Evolutionary conservation across 2,329 filamentous ascomycete genomes (phyloP).

Genomic region (Stemphylium lycopersici): DNA sequence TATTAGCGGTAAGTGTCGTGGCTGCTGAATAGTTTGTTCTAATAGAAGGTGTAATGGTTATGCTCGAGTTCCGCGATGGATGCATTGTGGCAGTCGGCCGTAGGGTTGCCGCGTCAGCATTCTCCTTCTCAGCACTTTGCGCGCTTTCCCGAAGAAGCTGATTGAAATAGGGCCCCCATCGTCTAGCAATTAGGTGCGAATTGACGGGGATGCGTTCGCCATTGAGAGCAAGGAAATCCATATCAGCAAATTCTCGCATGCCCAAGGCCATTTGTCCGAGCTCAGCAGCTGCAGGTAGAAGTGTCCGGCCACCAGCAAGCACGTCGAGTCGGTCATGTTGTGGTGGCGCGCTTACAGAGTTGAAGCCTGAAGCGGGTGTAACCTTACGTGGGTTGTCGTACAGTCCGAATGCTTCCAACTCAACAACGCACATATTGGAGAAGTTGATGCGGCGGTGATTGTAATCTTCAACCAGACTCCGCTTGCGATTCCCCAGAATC

Average conservation of each 20-base stretch:
- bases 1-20: conserved; percentile 52
- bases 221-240: conserved; percentile 92
- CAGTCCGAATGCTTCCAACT: conserved; percentile 94
- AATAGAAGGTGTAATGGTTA: conserved; percentile 79
- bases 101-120: conserved; percentile 74
- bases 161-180: conserved; percentile 97
- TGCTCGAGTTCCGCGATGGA: conserved; percentile 75
- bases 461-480: conserved; percentile 95
- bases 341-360: conserved; percentile 77
- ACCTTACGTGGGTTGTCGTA: conserved; percentile 91
- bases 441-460: conserved; percentile 98
- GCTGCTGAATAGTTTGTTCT: conserved; percentile 55
- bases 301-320: conserved; percentile 75
- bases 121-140: conserved; percentile 62
- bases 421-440: conserved; percentile 93
- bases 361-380: conserved; percentile 79
- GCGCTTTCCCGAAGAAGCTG: conserved; percentile 83
- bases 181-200: conserved; percentile 81
- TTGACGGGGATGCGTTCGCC: conserved; percentile 94
- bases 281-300: conserved; percentile 81
- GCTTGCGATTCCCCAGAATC: conserved; percentile 89
- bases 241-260: conserved; percentile 87
- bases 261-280: conserved; percentile 80
- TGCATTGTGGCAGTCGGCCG: conserved; percentile 64
- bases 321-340: conserved; percentile 59